Evolutionary conservation across 2,329 filamentous ascomycete species (phyloP).

Genomic region (Fusarium subtropicale): DNA sequence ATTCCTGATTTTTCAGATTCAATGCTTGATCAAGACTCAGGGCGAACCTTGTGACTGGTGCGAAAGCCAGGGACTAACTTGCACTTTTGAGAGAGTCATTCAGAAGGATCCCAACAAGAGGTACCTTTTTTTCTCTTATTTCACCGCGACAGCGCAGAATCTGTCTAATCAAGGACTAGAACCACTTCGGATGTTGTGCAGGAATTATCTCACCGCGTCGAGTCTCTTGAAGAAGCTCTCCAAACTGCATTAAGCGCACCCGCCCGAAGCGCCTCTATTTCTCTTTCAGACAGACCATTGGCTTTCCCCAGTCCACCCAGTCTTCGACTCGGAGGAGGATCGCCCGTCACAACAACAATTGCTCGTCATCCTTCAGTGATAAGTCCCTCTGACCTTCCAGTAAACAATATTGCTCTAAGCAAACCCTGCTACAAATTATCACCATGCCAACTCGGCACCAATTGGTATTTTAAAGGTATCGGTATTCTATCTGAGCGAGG

Average conservation of each 20-base stretch:
- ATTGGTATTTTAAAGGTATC: slow-evolving; percentile 40
- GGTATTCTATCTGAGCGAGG: slow-evolving; percentile 31
- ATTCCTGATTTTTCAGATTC: slow-evolving; percentile 27
- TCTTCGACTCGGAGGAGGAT: slow-evolving; percentile 2
- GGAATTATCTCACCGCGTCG: slow-evolving; percentile 36
- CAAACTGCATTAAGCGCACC: slow-evolving; percentile 15
- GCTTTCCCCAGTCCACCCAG: slow-evolving; percentile 10
- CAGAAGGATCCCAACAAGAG: slow-evolving; percentile 37
- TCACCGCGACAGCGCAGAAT: not conserved
- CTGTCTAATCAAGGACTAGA: slow-evolving; percentile 3
- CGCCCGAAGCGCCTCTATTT: slow-evolving; percentile 17
- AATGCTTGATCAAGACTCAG: slow-evolving; percentile 36
- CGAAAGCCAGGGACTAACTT: slow-evolving; percentile 34
- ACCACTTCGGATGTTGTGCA: slow-evolving; percentile 35
- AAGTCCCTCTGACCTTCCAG: slow-evolving; percentile 13
- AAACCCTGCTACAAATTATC: slow-evolving; percentile 23
- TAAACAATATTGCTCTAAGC: not conserved
- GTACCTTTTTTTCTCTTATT: slow-evolving; percentile 4
- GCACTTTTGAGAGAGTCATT: slow-evolving; percentile 41
- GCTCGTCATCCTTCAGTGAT: not conserved
- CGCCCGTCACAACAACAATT: not conserved
- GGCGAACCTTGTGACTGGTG: slow-evolving; percentile 42
- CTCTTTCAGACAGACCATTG: slow-evolving; percentile 13
- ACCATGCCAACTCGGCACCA: slow-evolving; percentile 30
- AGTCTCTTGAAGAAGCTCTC: slow-evolving; percentile 35